phyloP scores from a whole-genome alignment of 225 moss, liverwort and hornwort genomes.

The Rhytidiadelphus loreus region DNA sequence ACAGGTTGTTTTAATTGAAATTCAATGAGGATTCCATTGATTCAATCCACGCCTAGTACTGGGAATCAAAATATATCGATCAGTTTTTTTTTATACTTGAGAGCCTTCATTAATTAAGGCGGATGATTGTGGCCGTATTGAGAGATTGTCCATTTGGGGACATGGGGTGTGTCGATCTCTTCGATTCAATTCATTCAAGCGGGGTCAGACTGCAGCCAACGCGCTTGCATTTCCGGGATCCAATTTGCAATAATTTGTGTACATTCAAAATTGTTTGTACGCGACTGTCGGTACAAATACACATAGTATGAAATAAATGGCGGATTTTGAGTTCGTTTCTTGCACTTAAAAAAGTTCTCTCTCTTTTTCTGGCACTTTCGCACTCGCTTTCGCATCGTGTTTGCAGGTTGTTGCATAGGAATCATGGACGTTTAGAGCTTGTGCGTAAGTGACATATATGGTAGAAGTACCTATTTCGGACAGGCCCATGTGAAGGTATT shows the following conservation, averaged over 20 bases:
- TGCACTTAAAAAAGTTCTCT: background rate
- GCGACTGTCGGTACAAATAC: no score
- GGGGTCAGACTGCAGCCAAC: background rate
- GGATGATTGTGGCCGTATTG: no score
- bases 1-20: background rate
- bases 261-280: background rate
- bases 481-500: no score
- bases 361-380: background rate
- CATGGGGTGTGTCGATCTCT: background rate
- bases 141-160: background rate
- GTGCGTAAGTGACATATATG: background rate
- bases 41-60: background rate
- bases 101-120: no score
- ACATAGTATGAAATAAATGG: background rate
- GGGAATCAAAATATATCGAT: background rate
- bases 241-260: background rate
- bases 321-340: background rate
- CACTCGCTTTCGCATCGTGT: background rate
- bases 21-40: background rate
- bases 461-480: no score
- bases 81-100: background rate
- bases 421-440: background rate
- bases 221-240: background rate
- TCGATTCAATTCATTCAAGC: background rate
- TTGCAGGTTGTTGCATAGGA: background rate